Evolutionary conservation across 148 eudicot genomes (phyloP), one percentile per base, ranked within the genome.

Genomic region (Polygonum aviculare): DNA sequence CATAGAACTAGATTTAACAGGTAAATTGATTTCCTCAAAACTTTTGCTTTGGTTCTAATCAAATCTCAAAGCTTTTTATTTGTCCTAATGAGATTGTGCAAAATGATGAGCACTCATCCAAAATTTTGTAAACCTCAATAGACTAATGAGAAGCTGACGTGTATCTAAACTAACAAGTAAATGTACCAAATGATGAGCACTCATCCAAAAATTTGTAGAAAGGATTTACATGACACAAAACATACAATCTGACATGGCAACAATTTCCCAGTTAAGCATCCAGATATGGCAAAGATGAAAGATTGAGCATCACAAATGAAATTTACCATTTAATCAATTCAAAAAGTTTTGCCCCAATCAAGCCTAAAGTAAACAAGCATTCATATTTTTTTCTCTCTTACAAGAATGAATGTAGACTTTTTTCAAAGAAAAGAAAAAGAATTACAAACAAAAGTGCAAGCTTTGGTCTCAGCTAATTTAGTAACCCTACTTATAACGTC

Each of bases 161-260:
- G n/a, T 31, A 15, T 31, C 38, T 15, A 62, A 2, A 57, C 31
- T 26, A 2, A 63, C 16, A 18, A 63, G 18, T 11, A 33, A 31
- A 40, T 63, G 39, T 63, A 33, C 69, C 35, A 26, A 12, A 31
- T 33, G 36, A 67, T 35, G 44, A 35, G 72, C 72, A 67, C 15
- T 36, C 4, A 35, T 5, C 19, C 7, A 21, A 55, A 55, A 19
- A 3, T 1, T 19, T 57, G 12, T 21, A 7, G 16, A 67, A 67
- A 67, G 72, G 72, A 8, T 38, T 26, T 60, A 33, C 15, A 67
- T 36, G 36, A 22, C 72, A 67, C 72, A 67, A 60, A 57, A 63
- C 10, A 67, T 35, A 67, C 44, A 36, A 35, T 19, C 72, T 67
- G 35, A 12, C 12, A 57, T 21, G 0, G 7, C 70, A 63, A 63